Conservation (phyloP, 139 green algal species). For the Picochlorum costavermella region DNA sequence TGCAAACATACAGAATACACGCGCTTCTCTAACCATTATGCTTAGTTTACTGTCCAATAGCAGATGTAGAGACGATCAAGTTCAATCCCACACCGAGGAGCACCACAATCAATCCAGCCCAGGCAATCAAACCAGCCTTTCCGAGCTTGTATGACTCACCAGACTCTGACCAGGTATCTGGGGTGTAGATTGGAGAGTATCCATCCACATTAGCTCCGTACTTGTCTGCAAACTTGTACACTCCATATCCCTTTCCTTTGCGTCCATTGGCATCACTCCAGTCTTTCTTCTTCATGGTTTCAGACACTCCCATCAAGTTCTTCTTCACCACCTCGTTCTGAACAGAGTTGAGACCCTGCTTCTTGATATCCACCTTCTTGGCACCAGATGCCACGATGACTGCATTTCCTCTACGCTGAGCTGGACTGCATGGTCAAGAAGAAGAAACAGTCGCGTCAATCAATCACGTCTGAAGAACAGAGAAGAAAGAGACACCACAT, state of each 20-base stretch:
- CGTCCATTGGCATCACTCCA: constrained; percentile 80
- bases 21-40: background rate
- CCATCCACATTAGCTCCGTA: constrained; percentile 93
- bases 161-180: constrained; percentile 80
- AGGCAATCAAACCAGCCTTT: constrained; percentile 84
- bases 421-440: background rate
- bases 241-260: constrained; percentile 83
- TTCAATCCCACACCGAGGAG: constrained; percentile 59
- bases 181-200: constrained; percentile 95
- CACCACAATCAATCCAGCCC: constrained; percentile 50
- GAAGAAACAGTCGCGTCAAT: background rate
- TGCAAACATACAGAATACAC: constrained; percentile 4
- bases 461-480: too few species aligned
- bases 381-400: constrained; percentile 33
- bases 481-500: background rate
- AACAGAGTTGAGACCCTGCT: constrained; percentile 67
- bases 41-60: constrained; percentile 24
- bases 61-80: constrained; percentile 76
- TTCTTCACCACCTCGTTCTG: constrained; percentile 60
- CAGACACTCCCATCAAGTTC: constrained; percentile 72
- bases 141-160: constrained; percentile 79
- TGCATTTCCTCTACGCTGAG: constrained; percentile 18
- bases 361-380: constrained; percentile 84
- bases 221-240: constrained; percentile 85
- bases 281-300: constrained; percentile 72